These are phyloP conservation scores for Cicer yamashitae DNA, from an alignment of 306 rosid species.

Conservation along the genomic window DNA sequence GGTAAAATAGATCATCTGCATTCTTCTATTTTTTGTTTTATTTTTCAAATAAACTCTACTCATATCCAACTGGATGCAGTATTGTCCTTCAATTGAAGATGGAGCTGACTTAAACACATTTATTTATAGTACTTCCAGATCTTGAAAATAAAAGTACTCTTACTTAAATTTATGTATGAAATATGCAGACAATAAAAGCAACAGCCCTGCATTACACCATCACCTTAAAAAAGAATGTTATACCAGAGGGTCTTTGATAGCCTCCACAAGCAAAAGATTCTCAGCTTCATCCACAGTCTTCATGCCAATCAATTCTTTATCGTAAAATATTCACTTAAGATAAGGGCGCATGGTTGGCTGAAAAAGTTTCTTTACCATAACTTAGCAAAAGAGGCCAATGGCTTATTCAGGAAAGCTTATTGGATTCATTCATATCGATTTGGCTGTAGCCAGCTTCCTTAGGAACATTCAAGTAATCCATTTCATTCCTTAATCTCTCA, in stretches of 20 bases:
- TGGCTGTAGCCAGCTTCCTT: conserved; percentile 66
- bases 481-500: conserved; percentile 61
- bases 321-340: neutral
- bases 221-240: conserved; percentile 29
- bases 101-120: neutral
- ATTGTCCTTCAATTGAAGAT: conserved; percentile 10
- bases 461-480: conserved; percentile 53
- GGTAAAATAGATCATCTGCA: neutral
- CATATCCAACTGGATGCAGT: conserved; percentile 14
- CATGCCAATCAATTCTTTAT: neutral
- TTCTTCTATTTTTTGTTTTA: neutral
- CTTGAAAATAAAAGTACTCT: neutral
- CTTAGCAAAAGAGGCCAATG: conserved; percentile 9
- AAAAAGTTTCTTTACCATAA: neutral
- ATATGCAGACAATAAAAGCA: neutral
- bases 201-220: neutral
- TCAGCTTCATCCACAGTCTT: conserved; percentile 20
- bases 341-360: neutral
- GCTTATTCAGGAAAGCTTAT: conserved; percentile 11
- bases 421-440: conserved; percentile 41
- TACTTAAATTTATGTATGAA: too few relatives aligned
- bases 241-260: conserved; percentile 91
- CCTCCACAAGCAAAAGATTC: conserved; percentile 76
- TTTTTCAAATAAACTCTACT: conserved; percentile 11
- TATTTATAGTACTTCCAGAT: conserved; percentile 27